These are phyloP conservation scores for Periglandula ipomoeae DNA, from an alignment of 2,329 filamentous ascomycete species.

Conservation along the genomic window DNA sequence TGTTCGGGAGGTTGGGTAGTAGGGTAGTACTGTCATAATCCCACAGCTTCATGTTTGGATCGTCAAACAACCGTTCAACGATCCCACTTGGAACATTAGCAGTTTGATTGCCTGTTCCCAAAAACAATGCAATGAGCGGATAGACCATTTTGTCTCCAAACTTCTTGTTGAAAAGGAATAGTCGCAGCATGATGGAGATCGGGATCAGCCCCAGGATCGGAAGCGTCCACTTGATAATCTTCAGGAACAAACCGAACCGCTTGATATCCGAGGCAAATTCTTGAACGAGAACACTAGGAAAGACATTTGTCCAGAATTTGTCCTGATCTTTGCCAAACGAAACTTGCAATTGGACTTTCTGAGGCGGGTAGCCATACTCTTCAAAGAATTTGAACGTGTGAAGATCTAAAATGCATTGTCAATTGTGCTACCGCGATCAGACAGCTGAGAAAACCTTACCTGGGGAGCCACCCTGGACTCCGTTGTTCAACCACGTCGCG, in stretches of 20 bases:
- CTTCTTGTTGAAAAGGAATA: constrained; percentile 60
- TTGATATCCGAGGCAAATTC: constrained; percentile 47
- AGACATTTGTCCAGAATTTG: constrained; percentile 58
- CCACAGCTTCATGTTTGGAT: constrained; percentile 52
- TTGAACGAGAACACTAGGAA: constrained; percentile 48
- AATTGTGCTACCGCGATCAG: no score
- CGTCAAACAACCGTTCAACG: constrained; percentile 50
- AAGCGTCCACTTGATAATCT: constrained; percentile 50
- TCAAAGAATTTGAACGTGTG: constrained; percentile 57
- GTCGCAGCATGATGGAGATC: constrained; percentile 54
- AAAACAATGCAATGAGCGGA: constrained; percentile 63
- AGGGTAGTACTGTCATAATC: constrained; percentile 46
- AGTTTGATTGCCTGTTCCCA: constrained; percentile 67
- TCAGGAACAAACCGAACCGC: constrained; percentile 46
- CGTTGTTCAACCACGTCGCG: constrained; percentile 53
- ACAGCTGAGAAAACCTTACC: no score
- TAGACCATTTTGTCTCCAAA: constrained; percentile 64
- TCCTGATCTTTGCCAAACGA: constrained; percentile 51
- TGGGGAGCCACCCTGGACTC: constrained; percentile 50
- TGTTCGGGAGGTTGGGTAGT: constrained; percentile 50
- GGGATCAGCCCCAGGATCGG: constrained; percentile 50
- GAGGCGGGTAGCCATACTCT: constrained; percentile 43
- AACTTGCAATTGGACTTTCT: constrained; percentile 52
- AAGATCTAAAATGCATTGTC: constrained; percentile 40
- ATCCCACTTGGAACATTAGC: constrained; percentile 62